Base-by-base conservation (phyloP, 495 filamentous ascomycete species). In the Umbilicaria muhlenbergii region DNA sequence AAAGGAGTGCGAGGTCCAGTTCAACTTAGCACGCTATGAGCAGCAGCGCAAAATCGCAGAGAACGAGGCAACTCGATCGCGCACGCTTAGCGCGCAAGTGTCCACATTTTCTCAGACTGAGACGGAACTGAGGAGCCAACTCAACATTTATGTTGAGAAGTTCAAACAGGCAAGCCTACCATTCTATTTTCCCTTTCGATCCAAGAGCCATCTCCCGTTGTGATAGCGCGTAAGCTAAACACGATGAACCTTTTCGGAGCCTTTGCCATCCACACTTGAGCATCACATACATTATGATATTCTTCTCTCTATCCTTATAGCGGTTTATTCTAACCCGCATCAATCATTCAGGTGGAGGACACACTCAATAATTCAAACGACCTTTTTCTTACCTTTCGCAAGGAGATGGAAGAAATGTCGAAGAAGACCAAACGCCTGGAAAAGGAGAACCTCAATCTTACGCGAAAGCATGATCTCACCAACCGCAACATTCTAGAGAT, bases 391-490 rank as follows among this genome's bases (percentile, higher is more conserved):
- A 96, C 91, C 0, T 98, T 98, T 64, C 80, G 91, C 32, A 96
- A 94, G 65, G 91, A 98, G 62, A 96, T 98, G 92, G 91, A 98
- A 63, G 91, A 96, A 57, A 96, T 96, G 92, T 94, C 87, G 0
- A 95, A 95, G 67, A 96, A 96, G 68, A 95, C 91, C 4, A 95
- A 96, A 60, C 80, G 91, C 13, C 70, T 98, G 19, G 91, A 98
- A 59, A 93, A 94, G 58, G 92, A 98, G 55, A 98, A 98, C 52
- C 77, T 87, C 48, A 81, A 75, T 28, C 75, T 93, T 32, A 92
- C 84, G 44, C 74, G 91, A 43, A 96, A 94, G 61, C 87, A 94
- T 56, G 86, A 95, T 50, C 75, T 83, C 33, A 92, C 89, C 8
- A 94, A 89, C 53, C 80, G 79, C 48, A 96, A 94, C 59, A 95